Base-by-base conservation (phyloP, 768 basidiomycete species). In the Mycena capillaripes region DNA sequence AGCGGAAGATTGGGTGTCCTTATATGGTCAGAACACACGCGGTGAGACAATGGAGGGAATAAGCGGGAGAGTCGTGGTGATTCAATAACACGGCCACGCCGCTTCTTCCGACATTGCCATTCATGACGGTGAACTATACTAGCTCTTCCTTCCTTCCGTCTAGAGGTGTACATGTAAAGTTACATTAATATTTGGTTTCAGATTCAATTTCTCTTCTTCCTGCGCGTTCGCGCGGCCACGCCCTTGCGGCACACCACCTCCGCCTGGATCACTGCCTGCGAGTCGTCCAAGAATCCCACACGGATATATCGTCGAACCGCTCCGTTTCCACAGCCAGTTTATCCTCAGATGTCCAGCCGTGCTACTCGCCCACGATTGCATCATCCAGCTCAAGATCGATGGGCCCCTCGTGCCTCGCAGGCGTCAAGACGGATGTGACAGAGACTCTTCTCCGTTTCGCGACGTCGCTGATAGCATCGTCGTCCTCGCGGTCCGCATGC, bases 101-200 rank as follows among this genome's bases (percentile, higher is more conserved):
- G 34, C 34, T 36, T 36, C 12, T 36, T n/a, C n/a, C n/a, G 34
- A 36, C 34, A 36, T 36, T 36, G 34, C 34, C n/a, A n/a, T n/a
- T n/a, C 12, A 36, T 12, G 34, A 36, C 34, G 34, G 34, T 12
- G 34, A 36, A 36, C 7, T 36, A 36, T 36, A 36, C 12, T 36
- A 36, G 7, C 12, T 12, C 34, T 36, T 36, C 34, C 34, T 36
- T 36, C 34, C 34, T 36, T 36, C 36, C 98, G 97, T 82, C 98
- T 97, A 88, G 97, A 97, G 23, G 97, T 98, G 34, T 36, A 36
- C 34, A 70, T n/a, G n/a, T 57, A 48, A 62, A 34, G 56, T 67
- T 72, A 68, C 71, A 72, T 63, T 67, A 30, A 46, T 44, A 32
- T 60, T 56, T 68, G 27, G 16, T n/a, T 68, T 68, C 59, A 65